Evolutionary conservation across 208 protist genomes (phyloP).

Genomic region (Angomonas ambiguus): DNA sequence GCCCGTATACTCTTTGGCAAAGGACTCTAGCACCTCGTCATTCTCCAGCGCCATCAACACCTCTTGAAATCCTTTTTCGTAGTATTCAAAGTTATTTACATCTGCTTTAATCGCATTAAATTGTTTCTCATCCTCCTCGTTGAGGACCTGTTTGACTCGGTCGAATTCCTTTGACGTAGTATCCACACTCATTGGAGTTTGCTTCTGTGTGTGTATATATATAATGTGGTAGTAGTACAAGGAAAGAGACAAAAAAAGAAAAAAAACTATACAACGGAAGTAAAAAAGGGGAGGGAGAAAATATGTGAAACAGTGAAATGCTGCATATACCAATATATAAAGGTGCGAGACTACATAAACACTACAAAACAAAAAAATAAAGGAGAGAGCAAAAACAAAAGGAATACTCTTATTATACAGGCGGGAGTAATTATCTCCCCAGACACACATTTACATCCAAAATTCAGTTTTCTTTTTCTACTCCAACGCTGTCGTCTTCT

Average conservation of each 20-base stretch:
- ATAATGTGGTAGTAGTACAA: neutral
- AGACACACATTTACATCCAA: no score
- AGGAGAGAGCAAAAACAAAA: neutral
- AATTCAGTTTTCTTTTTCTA: no score
- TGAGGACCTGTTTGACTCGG: constrained; percentile 17
- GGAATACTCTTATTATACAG: no score
- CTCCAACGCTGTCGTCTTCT: constrained; percentile 28
- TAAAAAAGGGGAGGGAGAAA: no score
- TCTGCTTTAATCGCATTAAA: constrained; percentile 57
- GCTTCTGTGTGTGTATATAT: neutral
- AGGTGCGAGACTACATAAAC: no score
- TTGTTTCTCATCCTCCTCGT: constrained; percentile 24
- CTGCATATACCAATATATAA: no score
- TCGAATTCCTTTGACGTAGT: neutral
- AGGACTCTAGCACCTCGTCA: constrained; percentile 93
- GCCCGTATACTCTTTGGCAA: constrained; percentile 96
- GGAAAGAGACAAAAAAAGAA: neutral
- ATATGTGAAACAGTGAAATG: no score
- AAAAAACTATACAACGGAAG: neutral
- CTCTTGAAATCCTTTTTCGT: constrained; percentile 94
- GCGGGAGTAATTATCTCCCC: no score
- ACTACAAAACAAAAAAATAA: neutral
- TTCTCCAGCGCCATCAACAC: constrained; percentile 91
- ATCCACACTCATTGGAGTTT: constrained; percentile 1
- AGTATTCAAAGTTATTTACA: constrained; percentile 80